A percentile compares a stretch with the other conserved stretches of the same genome.
These are phyloP conservation scores for Candida nonsorbophila DNA, from an alignment of 805 yeast species.

Conservation along the genomic window DNA sequence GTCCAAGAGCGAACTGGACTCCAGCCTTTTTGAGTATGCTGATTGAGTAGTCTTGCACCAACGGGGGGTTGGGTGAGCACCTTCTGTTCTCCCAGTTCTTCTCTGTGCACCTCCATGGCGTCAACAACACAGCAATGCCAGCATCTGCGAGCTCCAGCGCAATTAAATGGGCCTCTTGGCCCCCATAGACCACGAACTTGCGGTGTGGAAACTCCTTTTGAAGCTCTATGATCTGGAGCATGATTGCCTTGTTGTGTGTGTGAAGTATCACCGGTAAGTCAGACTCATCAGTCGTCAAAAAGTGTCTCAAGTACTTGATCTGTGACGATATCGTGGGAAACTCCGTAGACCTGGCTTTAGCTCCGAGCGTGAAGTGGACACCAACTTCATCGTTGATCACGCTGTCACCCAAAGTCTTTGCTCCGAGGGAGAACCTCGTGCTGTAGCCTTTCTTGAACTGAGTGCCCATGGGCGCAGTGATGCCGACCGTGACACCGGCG, in stretches of 20 bases:
- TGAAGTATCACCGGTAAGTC: conserved; percentile 3
- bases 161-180: conserved; percentile 4
- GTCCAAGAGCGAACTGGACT: conserved; percentile 4
- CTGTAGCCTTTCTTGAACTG: conserved; percentile 3
- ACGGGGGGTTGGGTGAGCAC: conserved; percentile 5
- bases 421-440: conserved; percentile 3
- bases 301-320: conserved; percentile 2
- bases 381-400: conserved; percentile 2
- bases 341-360: conserved; percentile 2
- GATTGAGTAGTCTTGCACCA: conserved; percentile 1
- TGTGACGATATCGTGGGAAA: conserved; percentile 2
- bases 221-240: conserved; percentile 2
- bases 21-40: conserved; percentile 4
- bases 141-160: conserved; percentile 2
- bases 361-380: conserved; percentile 2
- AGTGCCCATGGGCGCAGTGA: conserved; percentile 3
- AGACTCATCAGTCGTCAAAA: background rate
- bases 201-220: conserved; percentile 1
- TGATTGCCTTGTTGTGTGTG: conserved; percentile 4
- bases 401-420: background rate
- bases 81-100: conserved; percentile 5
- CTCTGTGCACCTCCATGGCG: conserved; percentile 5
- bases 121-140: conserved; percentile 2
- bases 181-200: conserved; percentile 3
- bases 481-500: conserved; percentile 1